A percentile compares a stretch with the other conserved stretches of the same genome.
phyloP scores from a whole-genome alignment of 306 rosid species.

The Astragalus membranaceus region DNA sequence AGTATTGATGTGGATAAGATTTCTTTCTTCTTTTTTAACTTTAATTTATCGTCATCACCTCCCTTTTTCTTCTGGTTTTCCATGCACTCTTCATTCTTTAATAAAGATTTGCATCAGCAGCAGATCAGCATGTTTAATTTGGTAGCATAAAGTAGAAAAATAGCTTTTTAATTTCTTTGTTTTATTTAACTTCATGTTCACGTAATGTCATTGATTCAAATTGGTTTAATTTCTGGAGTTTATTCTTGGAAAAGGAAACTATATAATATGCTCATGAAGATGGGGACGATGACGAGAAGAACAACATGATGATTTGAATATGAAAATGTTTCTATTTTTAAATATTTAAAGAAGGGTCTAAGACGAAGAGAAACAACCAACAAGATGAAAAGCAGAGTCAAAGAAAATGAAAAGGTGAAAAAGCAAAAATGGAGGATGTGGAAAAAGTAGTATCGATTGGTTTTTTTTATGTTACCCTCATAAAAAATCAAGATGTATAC shows the following conservation, averaged over 20 bases:
- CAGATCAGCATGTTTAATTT: conserved; percentile 24
- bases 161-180: conserved; percentile 12
- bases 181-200: conserved; percentile 10
- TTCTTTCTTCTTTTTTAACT: conserved; percentile 26
- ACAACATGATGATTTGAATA: conserved; percentile 2
- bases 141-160: conserved; percentile 9
- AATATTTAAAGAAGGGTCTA: neutral
- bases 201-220: neutral
- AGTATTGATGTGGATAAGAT: conserved; percentile 54
- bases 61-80: conserved; percentile 10
- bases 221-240: neutral
- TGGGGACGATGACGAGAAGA: conserved; percentile 4
- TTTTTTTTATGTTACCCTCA: conserved; percentile 18
- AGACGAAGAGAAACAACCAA: neutral
- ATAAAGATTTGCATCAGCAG: conserved; percentile 44
- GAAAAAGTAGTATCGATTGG: conserved; percentile 21
- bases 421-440: conserved; percentile 24
- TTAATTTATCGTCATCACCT: conserved; percentile 21
- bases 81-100: conserved; percentile 31
- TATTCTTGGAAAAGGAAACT: conserved; percentile 2
- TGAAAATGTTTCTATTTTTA: neutral
- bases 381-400: conserved; percentile 25
- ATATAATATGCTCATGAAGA: neutral
- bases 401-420: conserved; percentile 31
- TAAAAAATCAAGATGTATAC: conserved; percentile 14